Percentiles rank a stretch among this genome's conserved stretches.
Evolutionary conservation across 2,329 filamentous ascomycete genomes (phyloP).

Genomic region (Arthroderma uncinatum): DNA sequence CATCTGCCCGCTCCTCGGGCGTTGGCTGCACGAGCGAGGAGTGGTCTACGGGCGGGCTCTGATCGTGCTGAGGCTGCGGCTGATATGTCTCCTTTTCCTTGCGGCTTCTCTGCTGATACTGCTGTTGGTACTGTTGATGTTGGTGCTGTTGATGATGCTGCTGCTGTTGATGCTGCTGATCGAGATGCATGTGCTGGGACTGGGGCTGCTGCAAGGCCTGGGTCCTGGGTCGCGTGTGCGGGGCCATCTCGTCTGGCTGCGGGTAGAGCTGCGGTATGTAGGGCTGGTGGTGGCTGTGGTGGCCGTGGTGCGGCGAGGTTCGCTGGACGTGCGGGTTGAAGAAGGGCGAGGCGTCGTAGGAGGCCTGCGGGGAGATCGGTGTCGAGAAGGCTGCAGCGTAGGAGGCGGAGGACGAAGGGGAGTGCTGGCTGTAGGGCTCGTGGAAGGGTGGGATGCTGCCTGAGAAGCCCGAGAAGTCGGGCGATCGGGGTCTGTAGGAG

Average conservation of each 20-base stretch:
- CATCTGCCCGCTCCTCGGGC: constrained; percentile 13
- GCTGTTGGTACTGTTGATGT: constrained; percentile 9
- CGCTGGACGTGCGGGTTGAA: constrained; percentile 29
- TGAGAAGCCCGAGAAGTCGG: constrained; percentile 39
- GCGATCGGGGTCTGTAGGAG: constrained; percentile 39
- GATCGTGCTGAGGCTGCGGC: neutral
- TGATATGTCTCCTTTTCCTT: constrained; percentile 6
- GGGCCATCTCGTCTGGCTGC: constrained; percentile 30
- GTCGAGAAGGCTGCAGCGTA: constrained; percentile 21
- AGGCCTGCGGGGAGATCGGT: constrained; percentile 30
- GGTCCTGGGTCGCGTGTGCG: constrained; percentile 29
- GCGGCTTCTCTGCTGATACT: constrained; percentile 1
- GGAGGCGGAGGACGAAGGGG: constrained; percentile 19
- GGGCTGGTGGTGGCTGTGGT: constrained; percentile 18
- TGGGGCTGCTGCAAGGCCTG: constrained; percentile 19
- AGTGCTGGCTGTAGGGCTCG: constrained; percentile 23
- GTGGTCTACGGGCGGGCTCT: neutral
- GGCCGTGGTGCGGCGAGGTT: constrained; percentile 12
- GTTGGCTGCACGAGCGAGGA: constrained; percentile 12
- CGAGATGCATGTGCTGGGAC: constrained; percentile 6
- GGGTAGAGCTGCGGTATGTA: constrained; percentile 19
- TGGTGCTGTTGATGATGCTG: constrained; percentile 6
- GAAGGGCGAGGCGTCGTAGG: constrained; percentile 39
- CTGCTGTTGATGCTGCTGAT: constrained; percentile 4
- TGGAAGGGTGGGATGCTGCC: constrained; percentile 28